A percentile compares a stretch with the other conserved stretches of the same genome.
These are phyloP conservation scores for Thecaphora frezii DNA, from an alignment of 1,284 basidiomycete species.

Conservation along the genomic window DNA sequence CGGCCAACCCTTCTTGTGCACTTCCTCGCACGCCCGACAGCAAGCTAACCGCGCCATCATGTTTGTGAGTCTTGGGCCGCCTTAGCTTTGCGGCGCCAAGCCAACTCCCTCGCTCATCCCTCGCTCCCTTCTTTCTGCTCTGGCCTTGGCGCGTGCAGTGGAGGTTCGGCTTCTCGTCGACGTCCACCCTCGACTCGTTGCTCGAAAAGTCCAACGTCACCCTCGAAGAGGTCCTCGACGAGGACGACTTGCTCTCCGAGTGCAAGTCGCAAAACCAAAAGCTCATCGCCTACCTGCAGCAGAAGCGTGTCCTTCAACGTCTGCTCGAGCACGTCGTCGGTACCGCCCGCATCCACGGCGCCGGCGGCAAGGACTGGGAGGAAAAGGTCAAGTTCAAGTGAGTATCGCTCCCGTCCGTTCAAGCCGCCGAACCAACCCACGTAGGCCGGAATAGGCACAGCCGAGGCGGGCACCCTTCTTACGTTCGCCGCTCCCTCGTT, in stretches of 20 bases:
- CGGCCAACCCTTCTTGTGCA: too few relatives aligned
- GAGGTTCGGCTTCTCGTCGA: slow-evolving; percentile 55
- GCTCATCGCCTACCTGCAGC: slow-evolving; percentile 79
- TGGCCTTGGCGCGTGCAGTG: slow-evolving; percentile 25
- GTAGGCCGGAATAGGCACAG: background rate
- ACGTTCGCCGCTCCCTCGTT: too few relatives aligned
- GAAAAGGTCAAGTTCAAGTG: slow-evolving; percentile 58
- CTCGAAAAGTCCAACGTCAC: slow-evolving; percentile 59
- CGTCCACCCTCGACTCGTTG: slow-evolving; percentile 51
- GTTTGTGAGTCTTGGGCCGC: background rate
- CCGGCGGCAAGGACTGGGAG: slow-evolving; percentile 55
- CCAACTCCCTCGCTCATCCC: background rate
- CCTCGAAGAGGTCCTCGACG: slow-evolving; percentile 87
- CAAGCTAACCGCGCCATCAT: too few relatives aligned
- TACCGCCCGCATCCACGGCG: slow-evolving; percentile 75
- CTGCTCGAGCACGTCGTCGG: slow-evolving; percentile 82
- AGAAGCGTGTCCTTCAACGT: slow-evolving; percentile 75
- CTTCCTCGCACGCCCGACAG: too few relatives aligned
- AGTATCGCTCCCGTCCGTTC: slow-evolving; percentile 7
- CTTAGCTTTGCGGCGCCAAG: too few relatives aligned
- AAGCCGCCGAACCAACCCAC: too few relatives aligned
- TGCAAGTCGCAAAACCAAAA: slow-evolving; percentile 91
- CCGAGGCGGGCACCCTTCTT: too few relatives aligned
- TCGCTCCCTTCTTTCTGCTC: background rate
- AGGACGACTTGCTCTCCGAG: slow-evolving; percentile 90